Evolutionary conservation across 2,329 filamentous ascomycete genomes (phyloP).

Genomic region (Hawksworthiomyces lignivorus): DNA sequence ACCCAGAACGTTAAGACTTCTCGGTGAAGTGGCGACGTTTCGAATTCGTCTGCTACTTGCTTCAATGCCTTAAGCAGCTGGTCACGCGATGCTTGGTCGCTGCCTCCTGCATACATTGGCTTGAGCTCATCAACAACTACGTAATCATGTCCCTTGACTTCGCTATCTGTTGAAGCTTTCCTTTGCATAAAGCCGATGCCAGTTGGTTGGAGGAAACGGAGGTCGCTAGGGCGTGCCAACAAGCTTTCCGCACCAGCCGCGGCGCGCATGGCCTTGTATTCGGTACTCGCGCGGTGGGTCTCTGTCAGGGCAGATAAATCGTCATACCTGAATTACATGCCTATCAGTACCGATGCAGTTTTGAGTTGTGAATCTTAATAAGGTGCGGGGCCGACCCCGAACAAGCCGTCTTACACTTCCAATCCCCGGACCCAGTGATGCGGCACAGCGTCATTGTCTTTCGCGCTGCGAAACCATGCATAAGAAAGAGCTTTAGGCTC

Average conservation of each 20-base stretch:
- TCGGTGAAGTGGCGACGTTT: not conserved
- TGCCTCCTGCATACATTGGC: not conserved
- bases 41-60: not conserved
- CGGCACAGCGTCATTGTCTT: constrained; percentile 14
- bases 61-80: not conserved
- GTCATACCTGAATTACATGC: constrained; percentile 6
- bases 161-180: not conserved
- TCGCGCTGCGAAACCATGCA: constrained; percentile 15
- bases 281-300: constrained; percentile 11
- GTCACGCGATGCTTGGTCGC: not conserved
- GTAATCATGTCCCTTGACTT: not conserved
- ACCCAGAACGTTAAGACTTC: constrained; percentile 8
- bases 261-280: constrained; percentile 13
- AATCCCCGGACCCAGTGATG: constrained; percentile 13
- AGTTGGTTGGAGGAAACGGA: constrained; percentile 10
- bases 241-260: constrained; percentile 11
- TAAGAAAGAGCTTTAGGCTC: constrained; percentile 11
- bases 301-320: constrained; percentile 10
- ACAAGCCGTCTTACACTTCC: constrained; percentile 11
- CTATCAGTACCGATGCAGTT: not conserved
- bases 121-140: constrained; percentile 6
- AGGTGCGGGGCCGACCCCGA: too few species aligned
- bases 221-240: constrained; percentile 12
- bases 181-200: constrained; percentile 8
- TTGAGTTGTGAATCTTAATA: too few species aligned